Conservation (phyloP, 1,284 basidiomycete species). For the Cryptococcus depauperatus region DNA sequence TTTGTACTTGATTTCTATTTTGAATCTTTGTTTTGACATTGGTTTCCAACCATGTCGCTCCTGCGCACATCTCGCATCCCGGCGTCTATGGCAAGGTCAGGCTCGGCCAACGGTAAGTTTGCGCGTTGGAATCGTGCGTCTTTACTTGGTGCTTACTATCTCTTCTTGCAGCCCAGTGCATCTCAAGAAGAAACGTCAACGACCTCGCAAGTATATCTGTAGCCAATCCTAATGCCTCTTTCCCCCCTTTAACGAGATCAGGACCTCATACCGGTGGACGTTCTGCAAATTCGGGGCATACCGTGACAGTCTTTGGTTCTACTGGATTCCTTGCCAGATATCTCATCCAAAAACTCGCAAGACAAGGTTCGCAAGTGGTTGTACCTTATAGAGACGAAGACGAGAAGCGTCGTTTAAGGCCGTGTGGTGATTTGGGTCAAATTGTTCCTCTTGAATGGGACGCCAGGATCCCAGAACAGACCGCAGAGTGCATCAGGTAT, state of each 20-base stretch:
- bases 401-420: constrained; percentile 80
- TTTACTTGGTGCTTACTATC: too few relatives aligned
- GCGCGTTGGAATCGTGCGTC: too few relatives aligned
- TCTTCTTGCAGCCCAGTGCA: too few relatives aligned
- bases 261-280: constrained; percentile 64
- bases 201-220: constrained; percentile 32
- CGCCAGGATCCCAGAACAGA: constrained; percentile 75
- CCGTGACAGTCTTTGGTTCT: constrained; percentile 92
- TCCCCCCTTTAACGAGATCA: constrained; percentile 61
- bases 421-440: constrained; percentile 94
- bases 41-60: too few relatives aligned
- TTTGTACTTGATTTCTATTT: too few relatives aligned
- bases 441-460: constrained; percentile 98
- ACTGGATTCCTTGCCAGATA: constrained; percentile 95
- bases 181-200: constrained; percentile 24
- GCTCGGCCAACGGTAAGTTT: too few relatives aligned
- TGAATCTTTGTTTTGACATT: too few relatives aligned
- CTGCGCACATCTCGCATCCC: too few relatives aligned
- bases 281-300: constrained; percentile 77
- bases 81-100: too few relatives aligned
- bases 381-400: constrained; percentile 95
- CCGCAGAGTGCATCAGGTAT: constrained; percentile 87
- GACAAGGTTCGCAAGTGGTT: constrained; percentile 87
- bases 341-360: constrained; percentile 87
- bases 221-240: constrained; percentile 20